Evolutionary conservation across 2,329 filamentous ascomycete genomes (phyloP).

Genomic region (Aspergillus sp.): DNA sequence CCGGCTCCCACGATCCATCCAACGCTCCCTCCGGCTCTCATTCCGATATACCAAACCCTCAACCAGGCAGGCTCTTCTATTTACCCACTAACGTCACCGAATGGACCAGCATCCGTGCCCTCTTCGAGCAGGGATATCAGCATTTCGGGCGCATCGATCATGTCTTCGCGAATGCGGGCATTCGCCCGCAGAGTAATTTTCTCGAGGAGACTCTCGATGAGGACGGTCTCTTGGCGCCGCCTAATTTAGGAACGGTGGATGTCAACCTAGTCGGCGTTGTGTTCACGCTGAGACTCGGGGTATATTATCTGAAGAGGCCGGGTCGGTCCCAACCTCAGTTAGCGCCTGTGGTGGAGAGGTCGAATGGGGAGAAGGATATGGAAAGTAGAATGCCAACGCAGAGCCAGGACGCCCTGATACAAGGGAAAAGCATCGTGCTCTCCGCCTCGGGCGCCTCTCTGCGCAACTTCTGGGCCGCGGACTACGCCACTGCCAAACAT

Average conservation of each 20-base stretch:
- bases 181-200: conserved; percentile 50
- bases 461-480: conserved; percentile 51
- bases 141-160: conserved; percentile 46
- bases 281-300: conserved; percentile 51
- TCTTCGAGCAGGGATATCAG: conserved; percentile 54
- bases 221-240: conserved; percentile 51
- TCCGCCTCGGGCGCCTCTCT: conserved; percentile 53
- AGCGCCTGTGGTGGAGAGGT: too few relatives aligned
- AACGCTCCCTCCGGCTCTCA: neutral
- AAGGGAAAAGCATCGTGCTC: conserved; percentile 49
- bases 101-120: conserved; percentile 51
- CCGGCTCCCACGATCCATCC: conserved; percentile 21
- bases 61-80: conserved; percentile 35
- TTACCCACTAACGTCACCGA: conserved; percentile 49
- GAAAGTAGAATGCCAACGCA: too few relatives aligned
- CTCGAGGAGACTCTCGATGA: conserved; percentile 49
- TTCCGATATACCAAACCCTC: conserved; percentile 28
- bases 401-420: too few relatives aligned
- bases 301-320: conserved; percentile 44
- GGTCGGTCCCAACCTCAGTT: too few relatives aligned
- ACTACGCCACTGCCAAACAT: conserved; percentile 58
- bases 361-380: too few relatives aligned
- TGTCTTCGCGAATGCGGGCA: conserved; percentile 57
- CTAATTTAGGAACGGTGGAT: conserved; percentile 46
- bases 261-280: conserved; percentile 52